phyloP scores from a whole-genome alignment of 225 moss, liverwort and hornwort genomes.

The Climacium dendroides region DNA sequence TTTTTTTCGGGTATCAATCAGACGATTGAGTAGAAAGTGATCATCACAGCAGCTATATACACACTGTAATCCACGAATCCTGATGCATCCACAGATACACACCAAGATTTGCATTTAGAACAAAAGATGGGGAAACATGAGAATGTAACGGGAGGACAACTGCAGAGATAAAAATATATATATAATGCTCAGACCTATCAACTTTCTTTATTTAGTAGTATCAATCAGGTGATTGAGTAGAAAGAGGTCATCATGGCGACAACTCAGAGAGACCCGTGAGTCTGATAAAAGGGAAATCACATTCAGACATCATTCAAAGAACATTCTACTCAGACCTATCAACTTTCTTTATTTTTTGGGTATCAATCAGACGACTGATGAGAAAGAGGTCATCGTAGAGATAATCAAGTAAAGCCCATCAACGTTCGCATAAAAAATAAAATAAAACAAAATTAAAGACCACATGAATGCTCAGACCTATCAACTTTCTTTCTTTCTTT shows the following conservation, averaged over 20 bases:
- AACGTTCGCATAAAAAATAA: neutral
- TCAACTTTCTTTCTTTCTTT: neutral
- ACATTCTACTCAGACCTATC: neutral
- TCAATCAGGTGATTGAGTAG: slow-evolving; percentile 1
- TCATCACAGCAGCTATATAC: neutral
- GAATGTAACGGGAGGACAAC: neutral
- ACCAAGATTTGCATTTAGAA: neutral
- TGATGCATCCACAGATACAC: neutral
- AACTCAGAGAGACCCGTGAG: neutral
- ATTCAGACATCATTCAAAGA: neutral
- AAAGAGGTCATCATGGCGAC: neutral
- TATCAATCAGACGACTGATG: neutral
- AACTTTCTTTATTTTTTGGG: neutral
- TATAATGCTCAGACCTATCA: neutral
- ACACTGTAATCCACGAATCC: neutral
- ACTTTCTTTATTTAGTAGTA: neutral
- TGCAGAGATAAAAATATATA: neutral
- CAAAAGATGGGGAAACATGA: neutral
- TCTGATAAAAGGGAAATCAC: neutral
- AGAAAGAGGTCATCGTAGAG: neutral
- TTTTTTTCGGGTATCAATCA: neutral
- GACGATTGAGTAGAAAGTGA: neutral
- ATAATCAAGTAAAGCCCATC: neutral
- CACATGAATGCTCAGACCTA: neutral
- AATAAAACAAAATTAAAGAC: neutral